Evolutionary conservation across 2,329 filamentous ascomycete genomes (phyloP), one percentile per base, ranked within the genome.

Genomic region (Chaetomiaceae sp.): DNA sequence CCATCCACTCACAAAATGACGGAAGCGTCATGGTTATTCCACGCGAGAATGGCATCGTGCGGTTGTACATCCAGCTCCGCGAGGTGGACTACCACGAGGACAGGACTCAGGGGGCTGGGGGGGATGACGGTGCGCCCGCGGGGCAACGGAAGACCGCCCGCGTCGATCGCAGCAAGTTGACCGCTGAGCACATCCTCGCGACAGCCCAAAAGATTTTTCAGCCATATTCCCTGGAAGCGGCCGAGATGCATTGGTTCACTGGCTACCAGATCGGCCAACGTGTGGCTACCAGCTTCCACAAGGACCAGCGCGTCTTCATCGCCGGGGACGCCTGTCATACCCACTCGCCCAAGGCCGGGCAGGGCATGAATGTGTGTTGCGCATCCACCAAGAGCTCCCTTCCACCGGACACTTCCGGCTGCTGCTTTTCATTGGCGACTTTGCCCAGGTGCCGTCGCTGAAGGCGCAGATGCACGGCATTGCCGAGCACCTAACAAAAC

Each of bases 261-360:
- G 75, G 75, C 30, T 83, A 81, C 57, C 70, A 73, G 34, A 76
- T 81, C 38, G 74, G 77, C 5, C 78, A 81, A 62, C 75, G 81
- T 12, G 71, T 83, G n/a, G 81, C 79, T 0, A 74, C 77, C 37
- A 70, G 73, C 34, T 85, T 84, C 62, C 74, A 78, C 54, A 73
- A 77, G 50, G 62, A 76, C 48, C 60, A 63, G 46, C 72, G 75
- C 3, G 72, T 81, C 5, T 83, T 83, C 57, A 68, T 85, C 41
- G 77, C 77, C 2, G 79, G 80, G 1, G 80, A 83, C 58, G 78
- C 79, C n/a, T 79, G 76, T 20, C 80, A 83, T 55, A 82, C 77
- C 0, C 78, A 81, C 55, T 76, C 72, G 0, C 78, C 78, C 1
- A 80, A 81, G 61, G 78, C 78, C 0, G 78, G 77, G 0, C 78